These are phyloP conservation scores for Pterula multifida DNA, from an alignment of 1,284 basidiomycete species.

Conservation along the genomic window DNA sequence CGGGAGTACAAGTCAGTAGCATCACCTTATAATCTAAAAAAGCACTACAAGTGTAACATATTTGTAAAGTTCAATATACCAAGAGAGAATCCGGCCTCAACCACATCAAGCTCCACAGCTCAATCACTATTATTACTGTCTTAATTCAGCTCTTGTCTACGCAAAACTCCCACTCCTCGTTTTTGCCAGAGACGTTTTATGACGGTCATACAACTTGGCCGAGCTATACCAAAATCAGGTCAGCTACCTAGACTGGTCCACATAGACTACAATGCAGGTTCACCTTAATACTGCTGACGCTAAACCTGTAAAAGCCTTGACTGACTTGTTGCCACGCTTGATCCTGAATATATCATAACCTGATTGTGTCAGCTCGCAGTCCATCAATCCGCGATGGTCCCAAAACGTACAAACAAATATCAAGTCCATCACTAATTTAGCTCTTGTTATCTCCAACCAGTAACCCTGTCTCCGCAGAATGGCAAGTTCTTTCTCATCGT, in stretches of 20 bases:
- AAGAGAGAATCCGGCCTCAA: background rate
- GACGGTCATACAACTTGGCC: constrained; percentile 59
- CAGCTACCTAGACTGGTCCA: too few relatives aligned
- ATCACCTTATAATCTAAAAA: background rate
- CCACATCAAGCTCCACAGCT: background rate
- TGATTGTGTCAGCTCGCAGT: constrained; percentile 12
- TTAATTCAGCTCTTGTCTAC: background rate
- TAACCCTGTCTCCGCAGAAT: constrained; percentile 57
- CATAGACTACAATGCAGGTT: constrained; percentile 9
- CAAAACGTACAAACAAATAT: constrained; percentile 67
- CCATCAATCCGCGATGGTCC: background rate
- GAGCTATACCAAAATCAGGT: constrained; percentile 28
- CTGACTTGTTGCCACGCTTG: constrained; percentile 42
- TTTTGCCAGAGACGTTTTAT: constrained; percentile 39
- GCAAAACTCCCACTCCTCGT: background rate
- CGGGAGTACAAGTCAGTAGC: too few relatives aligned
- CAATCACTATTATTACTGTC: background rate
- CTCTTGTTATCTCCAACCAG: constrained; percentile 58
- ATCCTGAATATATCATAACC: constrained; percentile 47
- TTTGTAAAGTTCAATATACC: background rate
- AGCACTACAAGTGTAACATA: background rate
- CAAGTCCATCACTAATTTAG: constrained; percentile 69
- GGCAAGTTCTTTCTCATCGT: constrained; percentile 59
- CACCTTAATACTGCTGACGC: constrained; percentile 63
- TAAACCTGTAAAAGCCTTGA: constrained; percentile 57